These are phyloP conservation scores for Claviceps cyperi DNA, from an alignment of 2,329 filamentous ascomycete genomes.

Conservation along the genomic window DNA sequence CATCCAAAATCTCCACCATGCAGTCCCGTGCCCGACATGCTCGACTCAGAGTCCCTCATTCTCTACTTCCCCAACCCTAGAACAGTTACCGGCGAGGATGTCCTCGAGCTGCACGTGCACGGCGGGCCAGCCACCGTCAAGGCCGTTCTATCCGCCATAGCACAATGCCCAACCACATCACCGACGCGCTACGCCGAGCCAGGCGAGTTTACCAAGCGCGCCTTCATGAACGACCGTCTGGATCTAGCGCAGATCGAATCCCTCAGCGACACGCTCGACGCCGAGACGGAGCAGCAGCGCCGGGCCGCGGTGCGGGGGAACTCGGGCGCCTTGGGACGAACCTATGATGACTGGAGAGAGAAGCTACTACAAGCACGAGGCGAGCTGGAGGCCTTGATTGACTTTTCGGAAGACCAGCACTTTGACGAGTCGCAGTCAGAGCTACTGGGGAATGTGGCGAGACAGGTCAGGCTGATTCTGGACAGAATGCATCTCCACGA, in stretches of 20 bases:
- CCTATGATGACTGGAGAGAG: constrained; percentile 73
- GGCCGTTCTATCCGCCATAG: constrained; percentile 68
- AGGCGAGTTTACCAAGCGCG: constrained; percentile 86
- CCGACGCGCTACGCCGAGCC: constrained; percentile 77
- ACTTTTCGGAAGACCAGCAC: constrained; percentile 95
- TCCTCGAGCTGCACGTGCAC: constrained; percentile 89
- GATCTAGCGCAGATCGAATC: constrained; percentile 73
- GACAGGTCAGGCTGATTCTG: constrained; percentile 47
- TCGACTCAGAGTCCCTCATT: constrained; percentile 66
- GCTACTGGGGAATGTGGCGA: constrained; percentile 54
- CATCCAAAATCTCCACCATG: constrained; percentile 27
- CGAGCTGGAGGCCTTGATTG: constrained; percentile 88
- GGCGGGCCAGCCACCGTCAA: constrained; percentile 81
- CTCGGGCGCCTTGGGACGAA: constrained; percentile 51
- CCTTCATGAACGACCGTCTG: constrained; percentile 75
- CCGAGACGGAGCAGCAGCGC: constrained; percentile 85
- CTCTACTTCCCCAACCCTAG: constrained; percentile 69
- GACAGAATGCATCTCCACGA: constrained; percentile 54
- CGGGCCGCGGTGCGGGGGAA: constrained; percentile 69
- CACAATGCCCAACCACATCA: constrained; percentile 26
- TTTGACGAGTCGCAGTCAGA: constrained; percentile 75
- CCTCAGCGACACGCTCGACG: constrained; percentile 46
- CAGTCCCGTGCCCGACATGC: constrained; percentile 25
- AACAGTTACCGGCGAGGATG: constrained; percentile 82
- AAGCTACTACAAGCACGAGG: constrained; percentile 68